These are phyloP conservation scores for Neurospora terricola DNA, from an alignment of 495 filamentous ascomycete species.

Conservation along the genomic window DNA sequence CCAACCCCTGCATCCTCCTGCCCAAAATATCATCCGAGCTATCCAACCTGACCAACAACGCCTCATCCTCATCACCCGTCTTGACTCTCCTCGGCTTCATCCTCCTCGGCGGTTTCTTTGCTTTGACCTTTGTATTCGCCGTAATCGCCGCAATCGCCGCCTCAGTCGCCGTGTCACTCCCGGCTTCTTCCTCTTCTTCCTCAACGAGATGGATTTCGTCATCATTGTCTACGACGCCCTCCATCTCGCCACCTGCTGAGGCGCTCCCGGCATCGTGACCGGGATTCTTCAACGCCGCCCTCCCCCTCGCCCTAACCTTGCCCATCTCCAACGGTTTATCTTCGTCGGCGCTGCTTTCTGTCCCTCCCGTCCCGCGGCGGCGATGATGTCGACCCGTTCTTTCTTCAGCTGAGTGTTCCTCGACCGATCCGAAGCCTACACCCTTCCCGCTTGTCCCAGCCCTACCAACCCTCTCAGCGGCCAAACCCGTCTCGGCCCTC, in stretches of 20 bases:
- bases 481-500: not conserved
- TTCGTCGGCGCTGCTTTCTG: not conserved
- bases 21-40: constrained; percentile 79
- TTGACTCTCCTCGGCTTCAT: constrained; percentile 28
- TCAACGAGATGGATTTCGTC: not conserved
- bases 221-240: not conserved
- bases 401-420: not conserved
- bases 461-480: no score
- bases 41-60: constrained; percentile 61
- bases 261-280: no score
- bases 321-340: constrained; percentile 77
- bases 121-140: constrained; percentile 17
- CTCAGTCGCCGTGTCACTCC: constrained; percentile 1
- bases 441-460: not conserved
- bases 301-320: not conserved
- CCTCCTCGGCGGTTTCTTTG: constrained; percentile 11
- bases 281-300: not conserved
- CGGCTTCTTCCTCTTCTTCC: constrained; percentile 1
- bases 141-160: not conserved
- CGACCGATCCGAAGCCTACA: not conserved
- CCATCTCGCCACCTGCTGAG: not conserved
- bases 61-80: constrained; percentile 29
- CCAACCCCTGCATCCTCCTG: constrained; percentile 75
- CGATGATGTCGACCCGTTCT: constrained; percentile 26
- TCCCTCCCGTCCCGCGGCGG: constrained; percentile 49